Evolutionary conservation across 1,284 basidiomycete genomes (phyloP).

Genomic region (Porogramme epimiltina): DNA sequence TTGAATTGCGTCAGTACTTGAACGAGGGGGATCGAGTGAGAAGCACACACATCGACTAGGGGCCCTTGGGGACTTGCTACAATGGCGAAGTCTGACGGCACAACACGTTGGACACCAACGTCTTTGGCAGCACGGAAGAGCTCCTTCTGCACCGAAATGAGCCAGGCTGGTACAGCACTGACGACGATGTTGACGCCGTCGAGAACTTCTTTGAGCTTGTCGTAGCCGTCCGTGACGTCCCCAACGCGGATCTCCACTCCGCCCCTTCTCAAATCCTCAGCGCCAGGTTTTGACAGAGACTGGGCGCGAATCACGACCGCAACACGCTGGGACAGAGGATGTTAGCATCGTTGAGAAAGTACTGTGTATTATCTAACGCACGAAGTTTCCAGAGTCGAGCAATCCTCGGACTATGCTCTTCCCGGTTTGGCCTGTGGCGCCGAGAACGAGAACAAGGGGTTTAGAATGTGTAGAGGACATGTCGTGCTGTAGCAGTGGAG

Average conservation of each 20-base stretch:
- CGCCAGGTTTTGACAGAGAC: constrained; percentile 10
- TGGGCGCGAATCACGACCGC: constrained; percentile 13
- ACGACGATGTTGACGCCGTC: constrained; percentile 19
- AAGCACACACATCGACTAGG: too few species aligned
- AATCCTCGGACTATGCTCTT: constrained; percentile 14
- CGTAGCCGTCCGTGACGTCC: constrained; percentile 15
- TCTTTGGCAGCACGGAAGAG: constrained; percentile 21
- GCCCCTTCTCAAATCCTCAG: constrained; percentile 4
- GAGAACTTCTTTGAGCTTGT: constrained; percentile 14
- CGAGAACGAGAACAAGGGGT: constrained; percentile 21
- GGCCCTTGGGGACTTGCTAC: constrained; percentile 1
- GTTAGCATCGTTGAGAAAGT: neutral
- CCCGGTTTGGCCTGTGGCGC: constrained; percentile 21
- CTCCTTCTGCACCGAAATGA: constrained; percentile 17
- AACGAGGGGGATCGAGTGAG: too few species aligned
- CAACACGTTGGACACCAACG: constrained; percentile 16
- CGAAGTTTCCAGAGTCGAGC: constrained; percentile 8
- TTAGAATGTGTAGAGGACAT: neutral
- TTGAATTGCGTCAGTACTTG: too few species aligned
- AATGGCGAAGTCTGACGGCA: constrained; percentile 19
- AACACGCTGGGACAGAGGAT: constrained; percentile 3
- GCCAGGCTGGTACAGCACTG: constrained; percentile 8
- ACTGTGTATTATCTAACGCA: neutral
- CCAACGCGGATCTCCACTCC: constrained; percentile 21
- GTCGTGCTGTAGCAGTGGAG: too few species aligned